These are phyloP conservation scores for Termitomyces sp. DNA, from an alignment of 768 basidiomycete species.

Conservation along the genomic window DNA sequence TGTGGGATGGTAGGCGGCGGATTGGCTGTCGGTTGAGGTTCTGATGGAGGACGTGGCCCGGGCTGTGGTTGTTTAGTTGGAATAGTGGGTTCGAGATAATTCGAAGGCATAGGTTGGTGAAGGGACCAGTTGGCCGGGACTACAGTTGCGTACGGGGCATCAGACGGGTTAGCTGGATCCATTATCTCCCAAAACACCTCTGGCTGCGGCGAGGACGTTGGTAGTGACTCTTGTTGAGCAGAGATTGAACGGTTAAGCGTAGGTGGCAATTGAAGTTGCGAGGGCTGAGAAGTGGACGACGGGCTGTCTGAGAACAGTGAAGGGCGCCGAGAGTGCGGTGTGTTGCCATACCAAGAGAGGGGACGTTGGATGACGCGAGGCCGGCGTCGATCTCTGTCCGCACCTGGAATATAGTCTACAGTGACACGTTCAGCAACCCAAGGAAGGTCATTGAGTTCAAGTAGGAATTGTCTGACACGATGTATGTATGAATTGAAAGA, in stretches of 20 bases:
- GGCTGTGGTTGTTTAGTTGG: not conserved
- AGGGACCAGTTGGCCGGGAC: slow-evolving; percentile 5
- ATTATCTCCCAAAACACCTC: not conserved
- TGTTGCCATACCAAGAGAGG: slow-evolving; percentile 11
- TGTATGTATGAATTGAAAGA: slow-evolving; percentile 23
- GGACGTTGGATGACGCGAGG: slow-evolving; percentile 6
- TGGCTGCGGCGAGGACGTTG: not conserved
- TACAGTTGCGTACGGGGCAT: slow-evolving; percentile 6
- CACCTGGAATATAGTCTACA: slow-evolving; percentile 25
- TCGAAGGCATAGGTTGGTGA: not conserved
- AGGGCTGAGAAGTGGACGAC: slow-evolving; percentile 7
- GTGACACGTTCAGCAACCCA: slow-evolving; percentile 29
- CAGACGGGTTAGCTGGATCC: not conserved
- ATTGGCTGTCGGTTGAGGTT: not conserved
- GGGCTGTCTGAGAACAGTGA: slow-evolving; percentile 8
- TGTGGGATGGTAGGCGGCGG: not conserved
- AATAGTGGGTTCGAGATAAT: not conserved
- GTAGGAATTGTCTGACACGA: slow-evolving; percentile 23
- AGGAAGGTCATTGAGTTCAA: slow-evolving; percentile 26
- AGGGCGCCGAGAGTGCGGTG: slow-evolving; percentile 4
- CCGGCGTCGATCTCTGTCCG: slow-evolving; percentile 10
- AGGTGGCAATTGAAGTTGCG: not conserved
- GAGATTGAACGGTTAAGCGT: not conserved
- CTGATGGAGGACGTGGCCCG: not conserved
- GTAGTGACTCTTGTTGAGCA: not conserved